A percentile compares a stretch with the other conserved stretches of the same genome.
Evolutionary conservation across 164 flowering plant genomes (phyloP).

Genomic region (Cinnamomum micranthum): DNA sequence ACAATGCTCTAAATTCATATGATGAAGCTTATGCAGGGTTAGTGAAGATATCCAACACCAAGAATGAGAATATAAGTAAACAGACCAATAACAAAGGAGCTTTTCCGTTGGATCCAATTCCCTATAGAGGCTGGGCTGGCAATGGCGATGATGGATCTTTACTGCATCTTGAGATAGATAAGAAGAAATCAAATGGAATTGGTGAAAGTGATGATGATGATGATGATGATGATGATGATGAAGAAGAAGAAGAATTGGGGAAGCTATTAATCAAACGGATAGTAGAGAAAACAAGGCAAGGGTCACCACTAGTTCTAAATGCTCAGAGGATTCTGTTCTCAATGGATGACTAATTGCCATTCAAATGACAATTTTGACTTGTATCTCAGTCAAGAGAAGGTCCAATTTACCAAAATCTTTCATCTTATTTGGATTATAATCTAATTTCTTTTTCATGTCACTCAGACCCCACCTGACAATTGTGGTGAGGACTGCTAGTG

Average conservation of each 20-base stretch:
- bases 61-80: conserved; percentile 28
- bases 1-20: conserved; percentile 60
- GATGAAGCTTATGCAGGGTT: conserved; percentile 55
- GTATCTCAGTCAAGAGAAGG: too few relatives aligned
- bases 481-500: too few relatives aligned
- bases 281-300: conserved; percentile 60
- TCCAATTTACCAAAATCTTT: too few relatives aligned
- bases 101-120: conserved; percentile 5
- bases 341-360: conserved; percentile 27
- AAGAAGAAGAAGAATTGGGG: conserved; percentile 42
- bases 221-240: conserved; percentile 26
- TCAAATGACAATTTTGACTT: not conserved
- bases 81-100: conserved; percentile 7
- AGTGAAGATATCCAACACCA: conserved; percentile 18
- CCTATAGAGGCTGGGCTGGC: not conserved
- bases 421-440: too few relatives aligned
- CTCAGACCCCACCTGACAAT: too few relatives aligned
- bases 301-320: conserved; percentile 51
- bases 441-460: too few relatives aligned
- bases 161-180: not conserved
- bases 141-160: conserved; percentile 16
- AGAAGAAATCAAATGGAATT: conserved; percentile 8
- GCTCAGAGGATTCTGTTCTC: conserved; percentile 46
- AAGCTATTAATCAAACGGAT: conserved; percentile 51
- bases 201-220: conserved; percentile 17